These are phyloP conservation scores for Apiotrichum porosum DNA, from an alignment of 1,284 basidiomycete species.

Conservation along the genomic window DNA sequence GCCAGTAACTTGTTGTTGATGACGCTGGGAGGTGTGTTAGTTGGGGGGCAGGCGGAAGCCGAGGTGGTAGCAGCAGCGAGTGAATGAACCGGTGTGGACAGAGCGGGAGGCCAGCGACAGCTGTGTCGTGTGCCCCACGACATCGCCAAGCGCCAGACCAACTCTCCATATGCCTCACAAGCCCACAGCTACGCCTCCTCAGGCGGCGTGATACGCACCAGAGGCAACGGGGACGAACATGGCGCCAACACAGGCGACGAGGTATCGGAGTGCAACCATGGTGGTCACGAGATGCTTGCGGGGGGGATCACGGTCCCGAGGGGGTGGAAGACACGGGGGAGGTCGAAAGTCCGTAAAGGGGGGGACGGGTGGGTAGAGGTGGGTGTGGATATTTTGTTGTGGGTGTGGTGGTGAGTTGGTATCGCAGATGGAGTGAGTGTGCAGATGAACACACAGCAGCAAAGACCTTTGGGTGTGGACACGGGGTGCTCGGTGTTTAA, in stretches of 20 bases:
- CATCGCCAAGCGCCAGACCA: no score
- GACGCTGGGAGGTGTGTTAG: constrained; percentile 2
- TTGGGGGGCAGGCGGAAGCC: no score
- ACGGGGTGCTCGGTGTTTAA: no score
- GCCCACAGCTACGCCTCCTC: no score
- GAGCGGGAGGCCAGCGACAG: no score
- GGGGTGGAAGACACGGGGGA: not conserved
- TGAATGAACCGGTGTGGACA: not conserved
- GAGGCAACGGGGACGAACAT: constrained; percentile 17
- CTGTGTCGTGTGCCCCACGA: no score
- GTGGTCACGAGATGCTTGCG: no score
- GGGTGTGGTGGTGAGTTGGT: not conserved
- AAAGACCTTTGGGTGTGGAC: no score
- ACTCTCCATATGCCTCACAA: no score
- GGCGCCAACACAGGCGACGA: not conserved
- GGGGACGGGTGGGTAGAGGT: not conserved
- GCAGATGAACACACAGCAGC: not conserved
- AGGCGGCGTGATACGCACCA: constrained; percentile 16
- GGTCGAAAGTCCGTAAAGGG: not conserved
- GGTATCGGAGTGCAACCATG: not conserved
- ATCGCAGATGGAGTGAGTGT: not conserved
- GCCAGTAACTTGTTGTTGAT: constrained; percentile 43
- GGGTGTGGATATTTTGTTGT: no score
- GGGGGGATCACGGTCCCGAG: no score
- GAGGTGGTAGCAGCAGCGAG: no score